Conservation (phyloP, 2,329 filamentous ascomycete genomes). For the Sordariomycetes sp. region DNA sequence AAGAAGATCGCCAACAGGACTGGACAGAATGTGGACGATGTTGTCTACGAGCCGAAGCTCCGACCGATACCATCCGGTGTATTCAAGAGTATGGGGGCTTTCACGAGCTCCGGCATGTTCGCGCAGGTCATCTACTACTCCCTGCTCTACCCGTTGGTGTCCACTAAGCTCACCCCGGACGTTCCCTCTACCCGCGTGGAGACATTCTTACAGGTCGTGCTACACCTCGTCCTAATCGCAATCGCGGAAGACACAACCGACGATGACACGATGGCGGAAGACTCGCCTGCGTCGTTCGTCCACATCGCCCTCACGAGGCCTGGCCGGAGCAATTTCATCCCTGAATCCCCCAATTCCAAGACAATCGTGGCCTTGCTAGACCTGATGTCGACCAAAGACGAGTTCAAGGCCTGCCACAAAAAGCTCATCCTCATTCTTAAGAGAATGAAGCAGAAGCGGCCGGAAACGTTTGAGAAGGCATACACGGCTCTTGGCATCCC, state of each 20-base stretch:
- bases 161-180: conserved; percentile 55
- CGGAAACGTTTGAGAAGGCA: conserved; percentile 58
- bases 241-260: conserved; percentile 67
- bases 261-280: conserved; percentile 37
- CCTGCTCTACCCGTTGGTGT: conserved; percentile 68
- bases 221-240: conserved; percentile 80
- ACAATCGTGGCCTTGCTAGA: conserved; percentile 57
- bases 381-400: conserved; percentile 53
- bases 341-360: conserved; percentile 42
- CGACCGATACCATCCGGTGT: conserved; percentile 65
- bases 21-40: conserved; percentile 67
- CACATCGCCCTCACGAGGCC: conserved; percentile 55
- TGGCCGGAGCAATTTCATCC: conserved; percentile 51
- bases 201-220: conserved; percentile 79
- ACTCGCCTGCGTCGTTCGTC: conserved; percentile 56
- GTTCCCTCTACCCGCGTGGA: conserved; percentile 79
- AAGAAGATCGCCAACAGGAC: conserved; percentile 80
- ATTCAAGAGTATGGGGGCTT: conserved; percentile 65
- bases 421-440: conserved; percentile 79
- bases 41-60: conserved; percentile 85
- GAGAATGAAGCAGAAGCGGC: conserved; percentile 74
- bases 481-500: conserved; percentile 55
- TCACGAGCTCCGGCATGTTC: conserved; percentile 79
- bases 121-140: conserved; percentile 84
- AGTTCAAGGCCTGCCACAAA: conserved; percentile 71